Evolutionary conservation across 2,329 filamentous ascomycete genomes (phyloP).

Genomic region (Hypoxylon sp.): DNA sequence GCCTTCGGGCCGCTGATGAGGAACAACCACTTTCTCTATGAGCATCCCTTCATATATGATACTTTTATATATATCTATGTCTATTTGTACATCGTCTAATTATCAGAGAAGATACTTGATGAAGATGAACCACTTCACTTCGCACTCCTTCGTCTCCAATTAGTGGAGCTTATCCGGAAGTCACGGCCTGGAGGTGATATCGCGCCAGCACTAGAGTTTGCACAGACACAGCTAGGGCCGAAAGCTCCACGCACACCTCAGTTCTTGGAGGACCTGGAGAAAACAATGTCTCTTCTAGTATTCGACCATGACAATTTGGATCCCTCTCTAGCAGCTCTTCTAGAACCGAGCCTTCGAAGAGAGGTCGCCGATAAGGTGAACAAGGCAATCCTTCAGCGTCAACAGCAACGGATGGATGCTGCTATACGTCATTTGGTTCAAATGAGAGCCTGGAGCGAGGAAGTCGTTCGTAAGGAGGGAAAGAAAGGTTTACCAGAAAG

Average conservation of each 20-base stretch:
- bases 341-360: constrained; percentile 84
- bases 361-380: constrained; percentile 92
- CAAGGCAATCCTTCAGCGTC: constrained; percentile 83
- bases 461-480: constrained; percentile 63
- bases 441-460: constrained; percentile 88
- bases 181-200: constrained; percentile 80
- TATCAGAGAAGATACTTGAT: constrained; percentile 80
- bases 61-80: neutral
- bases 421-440: constrained; percentile 86
- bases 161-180: constrained; percentile 90
- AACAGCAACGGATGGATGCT: constrained; percentile 81
- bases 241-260: constrained; percentile 84
- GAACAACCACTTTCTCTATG: constrained; percentile 81
- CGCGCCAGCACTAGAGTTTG: constrained; percentile 85
- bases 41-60: constrained; percentile 60
- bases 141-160: constrained; percentile 86
- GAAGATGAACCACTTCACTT: constrained; percentile 88
- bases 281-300: constrained; percentile 92
- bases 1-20: constrained; percentile 91
- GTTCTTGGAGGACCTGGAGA: constrained; percentile 89
- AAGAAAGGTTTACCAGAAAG: constrained; percentile 59
- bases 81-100: constrained; percentile 41
- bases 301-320: constrained; percentile 87
- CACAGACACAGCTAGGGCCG: constrained; percentile 87
- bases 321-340: constrained; percentile 79